phyloP scores from a whole-genome alignment of 768 basidiomycete species.

The Antrodiella citrinella region DNA sequence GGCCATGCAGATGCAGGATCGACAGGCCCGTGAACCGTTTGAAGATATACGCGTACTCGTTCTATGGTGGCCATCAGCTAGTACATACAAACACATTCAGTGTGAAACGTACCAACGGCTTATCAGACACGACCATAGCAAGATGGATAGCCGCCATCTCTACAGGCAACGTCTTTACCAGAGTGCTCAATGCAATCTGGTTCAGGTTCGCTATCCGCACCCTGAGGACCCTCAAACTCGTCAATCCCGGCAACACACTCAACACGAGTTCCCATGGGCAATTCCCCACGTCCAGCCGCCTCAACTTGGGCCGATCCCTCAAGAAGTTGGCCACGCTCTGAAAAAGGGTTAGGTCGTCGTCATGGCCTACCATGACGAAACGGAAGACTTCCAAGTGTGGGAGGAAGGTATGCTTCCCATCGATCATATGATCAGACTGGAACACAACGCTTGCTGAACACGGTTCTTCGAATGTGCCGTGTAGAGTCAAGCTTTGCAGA shows the following conservation, averaged over 20 bases:
- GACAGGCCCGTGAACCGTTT: constrained; percentile 39
- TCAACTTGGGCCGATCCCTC: constrained; percentile 35
- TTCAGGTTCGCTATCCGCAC: constrained; percentile 47
- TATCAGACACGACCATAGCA: constrained; percentile 40
- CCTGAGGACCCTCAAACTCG: constrained; percentile 45
- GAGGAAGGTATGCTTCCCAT: constrained; percentile 49
- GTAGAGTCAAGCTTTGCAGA: constrained; percentile 54
- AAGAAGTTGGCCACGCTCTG: constrained; percentile 48
- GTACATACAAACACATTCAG: background rate
- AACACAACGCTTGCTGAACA: constrained; percentile 52
- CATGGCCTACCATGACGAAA: constrained; percentile 56
- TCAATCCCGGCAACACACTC: constrained; percentile 42
- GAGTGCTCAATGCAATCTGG: constrained; percentile 24
- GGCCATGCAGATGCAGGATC: constrained; percentile 52
- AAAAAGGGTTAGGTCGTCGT: constrained; percentile 46
- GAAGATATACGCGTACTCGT: constrained; percentile 46
- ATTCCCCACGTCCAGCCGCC: constrained; percentile 52
- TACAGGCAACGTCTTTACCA: constrained; percentile 23
- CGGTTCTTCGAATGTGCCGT: constrained; percentile 58
- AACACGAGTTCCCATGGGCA: constrained; percentile 60
- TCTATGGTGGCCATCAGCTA: constrained; percentile 22
- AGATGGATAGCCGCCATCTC: constrained; percentile 49
- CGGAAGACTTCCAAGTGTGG: constrained; percentile 57
- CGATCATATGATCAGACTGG: constrained; percentile 51
- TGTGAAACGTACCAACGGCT: constrained; percentile 34